These are phyloP conservation scores for Chionographis japonica DNA, from an alignment of 106 monocot genomes.

Conservation along the genomic window DNA sequence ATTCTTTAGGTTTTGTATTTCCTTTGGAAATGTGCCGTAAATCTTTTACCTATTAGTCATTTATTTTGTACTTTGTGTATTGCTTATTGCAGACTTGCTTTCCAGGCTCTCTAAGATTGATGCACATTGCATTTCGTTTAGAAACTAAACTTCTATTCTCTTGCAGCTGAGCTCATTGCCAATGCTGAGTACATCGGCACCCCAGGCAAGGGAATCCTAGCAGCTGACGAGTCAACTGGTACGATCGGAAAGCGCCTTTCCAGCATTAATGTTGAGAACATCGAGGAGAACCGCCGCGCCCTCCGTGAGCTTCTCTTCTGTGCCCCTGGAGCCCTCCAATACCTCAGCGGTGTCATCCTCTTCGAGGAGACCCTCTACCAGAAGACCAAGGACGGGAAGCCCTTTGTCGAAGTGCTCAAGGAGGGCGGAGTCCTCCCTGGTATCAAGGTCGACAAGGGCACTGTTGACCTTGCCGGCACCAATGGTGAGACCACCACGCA, in stretches of 20 bases:
- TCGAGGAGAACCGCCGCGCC: conserved; percentile 39
- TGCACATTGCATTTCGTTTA: neutral
- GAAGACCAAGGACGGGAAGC: conserved; percentile 47
- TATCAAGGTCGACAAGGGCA: conserved; percentile 42
- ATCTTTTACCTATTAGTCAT: no score
- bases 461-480: conserved; percentile 14
- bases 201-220: conserved; percentile 60
- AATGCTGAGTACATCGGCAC: conserved; percentile 63
- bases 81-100: no score
- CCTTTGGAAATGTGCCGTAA: no score
- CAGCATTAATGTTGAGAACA: conserved; percentile 49
- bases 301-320: conserved; percentile 49
- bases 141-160: neutral
- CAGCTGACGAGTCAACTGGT: conserved; percentile 63
- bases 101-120: no score
- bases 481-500: conserved; percentile 19
- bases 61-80: no score
- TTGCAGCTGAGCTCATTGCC: conserved; percentile 53
- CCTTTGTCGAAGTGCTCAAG: conserved; percentile 37
- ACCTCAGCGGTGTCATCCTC: conserved; percentile 50
- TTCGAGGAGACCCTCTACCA: conserved; percentile 58
- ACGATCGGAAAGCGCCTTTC: conserved; percentile 49
- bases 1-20: no score
- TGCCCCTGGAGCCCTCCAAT: conserved; percentile 48
- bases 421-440: conserved; percentile 44